These are phyloP conservation scores for Dictyostelium firmibasis DNA, from an alignment of 78 protist species.

Conservation along the genomic window DNA sequence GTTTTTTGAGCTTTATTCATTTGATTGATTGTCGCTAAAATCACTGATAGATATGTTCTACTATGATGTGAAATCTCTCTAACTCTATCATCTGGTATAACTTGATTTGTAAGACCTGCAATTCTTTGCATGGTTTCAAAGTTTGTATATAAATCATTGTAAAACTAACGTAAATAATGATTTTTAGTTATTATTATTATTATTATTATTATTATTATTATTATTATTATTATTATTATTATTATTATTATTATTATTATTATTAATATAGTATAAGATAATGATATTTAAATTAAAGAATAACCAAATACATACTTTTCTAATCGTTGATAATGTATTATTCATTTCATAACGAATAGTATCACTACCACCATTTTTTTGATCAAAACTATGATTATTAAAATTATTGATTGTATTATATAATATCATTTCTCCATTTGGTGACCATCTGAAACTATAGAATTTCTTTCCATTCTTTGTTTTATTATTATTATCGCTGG, in stretches of 20 bases:
- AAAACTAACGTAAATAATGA: slow-evolving; percentile 29
- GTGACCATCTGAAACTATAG: slow-evolving; percentile 30
- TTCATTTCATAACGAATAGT: not conserved
- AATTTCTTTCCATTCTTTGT: not conserved
- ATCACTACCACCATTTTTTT: not conserved
- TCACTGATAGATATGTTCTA: slow-evolving; percentile 43
- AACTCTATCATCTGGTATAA: slow-evolving; percentile 50
- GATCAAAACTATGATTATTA: not conserved
- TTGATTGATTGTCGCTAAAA: slow-evolving; percentile 24
- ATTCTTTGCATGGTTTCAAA: slow-evolving; percentile 25
- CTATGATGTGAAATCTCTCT: slow-evolving; percentile 30
- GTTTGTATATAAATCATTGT: slow-evolving; percentile 56
- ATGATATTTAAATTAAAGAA: no score
- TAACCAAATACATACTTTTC: slow-evolving; percentile 15
- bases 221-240: no score
- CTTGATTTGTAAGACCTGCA: not conserved
- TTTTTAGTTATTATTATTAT: no score
- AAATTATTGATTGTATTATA: not conserved
- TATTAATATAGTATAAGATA: no score
- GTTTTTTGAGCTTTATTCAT: not conserved
- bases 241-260: no score
- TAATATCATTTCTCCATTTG: slow-evolving; percentile 17
- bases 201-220: not conserved
- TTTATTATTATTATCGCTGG: not conserved
- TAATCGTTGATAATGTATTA: not conserved